These are phyloP conservation scores for Brettanomyces custersianus DNA, from an alignment of 805 yeast species.

Conservation along the genomic window DNA sequence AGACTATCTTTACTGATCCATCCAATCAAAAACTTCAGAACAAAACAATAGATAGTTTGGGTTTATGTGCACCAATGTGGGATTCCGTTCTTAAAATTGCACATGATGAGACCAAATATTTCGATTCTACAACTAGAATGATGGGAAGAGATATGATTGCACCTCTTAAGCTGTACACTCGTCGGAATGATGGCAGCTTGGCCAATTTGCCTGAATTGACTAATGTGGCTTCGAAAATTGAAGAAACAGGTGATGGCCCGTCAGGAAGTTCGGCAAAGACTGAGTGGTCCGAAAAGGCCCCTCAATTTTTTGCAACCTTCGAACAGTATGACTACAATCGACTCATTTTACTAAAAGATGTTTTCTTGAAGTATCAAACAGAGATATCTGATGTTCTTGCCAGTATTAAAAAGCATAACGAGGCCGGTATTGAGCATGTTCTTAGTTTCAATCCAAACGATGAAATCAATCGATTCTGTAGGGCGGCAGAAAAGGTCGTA, in stretches of 20 bases:
- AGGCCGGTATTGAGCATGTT: constrained; percentile 55
- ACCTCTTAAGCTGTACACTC: constrained; percentile 44
- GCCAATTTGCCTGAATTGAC: constrained; percentile 30
- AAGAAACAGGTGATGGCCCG: constrained; percentile 10
- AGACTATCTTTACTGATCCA: constrained; percentile 27
- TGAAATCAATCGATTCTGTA: constrained; percentile 51
- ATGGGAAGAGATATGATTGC: constrained; percentile 47
- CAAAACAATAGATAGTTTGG: constrained; percentile 40
- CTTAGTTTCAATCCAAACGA: constrained; percentile 53
- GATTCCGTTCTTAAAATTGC: constrained; percentile 30
- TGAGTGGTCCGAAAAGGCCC: constrained; percentile 74
- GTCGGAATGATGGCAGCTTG: constrained; percentile 40
- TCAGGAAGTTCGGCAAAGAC: constrained; percentile 31
- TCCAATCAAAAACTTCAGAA: constrained; percentile 34
- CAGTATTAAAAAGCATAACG: constrained; percentile 40
- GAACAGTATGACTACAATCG: constrained; percentile 63
- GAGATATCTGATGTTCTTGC: constrained; percentile 46
- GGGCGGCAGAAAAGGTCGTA: constrained; percentile 22
- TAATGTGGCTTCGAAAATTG: constrained; percentile 18
- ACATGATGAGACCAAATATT: constrained; percentile 33
- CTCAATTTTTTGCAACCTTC: constrained; percentile 64
- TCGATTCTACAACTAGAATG: constrained; percentile 40
- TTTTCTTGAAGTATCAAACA: constrained; percentile 57
- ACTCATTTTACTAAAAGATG: constrained; percentile 52
- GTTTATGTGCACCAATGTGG: constrained; percentile 37